phyloP scores from a whole-genome alignment of 768 basidiomycete species.

The Pleurotus cornucopiae region DNA sequence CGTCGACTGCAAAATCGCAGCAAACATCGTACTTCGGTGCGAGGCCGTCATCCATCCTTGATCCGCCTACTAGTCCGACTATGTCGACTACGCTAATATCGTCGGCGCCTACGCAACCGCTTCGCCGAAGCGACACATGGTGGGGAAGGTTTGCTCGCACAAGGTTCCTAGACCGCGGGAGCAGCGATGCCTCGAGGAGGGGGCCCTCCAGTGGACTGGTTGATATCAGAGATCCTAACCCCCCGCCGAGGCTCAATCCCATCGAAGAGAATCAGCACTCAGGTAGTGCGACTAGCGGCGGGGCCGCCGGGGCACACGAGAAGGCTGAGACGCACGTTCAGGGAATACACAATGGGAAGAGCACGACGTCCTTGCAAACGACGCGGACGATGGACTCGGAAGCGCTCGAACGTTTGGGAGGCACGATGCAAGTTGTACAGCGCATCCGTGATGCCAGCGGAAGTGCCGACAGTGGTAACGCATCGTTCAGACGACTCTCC shows the following conservation, averaged over 20 bases:
- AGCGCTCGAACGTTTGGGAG: conserved; percentile 61
- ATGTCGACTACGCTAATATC: conserved; percentile 33
- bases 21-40: conserved; percentile 16
- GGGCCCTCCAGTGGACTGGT: conserved; percentile 19
- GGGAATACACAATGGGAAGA: conserved; percentile 35
- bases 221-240: conserved; percentile 79
- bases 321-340: background rate
- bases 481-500: background rate
- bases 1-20: conserved; percentile 12
- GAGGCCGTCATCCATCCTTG: conserved; percentile 18
- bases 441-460: conserved; percentile 26
- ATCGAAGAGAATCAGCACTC: conserved; percentile 52
- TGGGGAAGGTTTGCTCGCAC: conserved; percentile 72
- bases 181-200: conserved; percentile 32
- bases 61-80: conserved; percentile 9
- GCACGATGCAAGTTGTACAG: conserved; percentile 69
- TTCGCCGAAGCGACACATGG: conserved; percentile 72
- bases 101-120: conserved; percentile 38
- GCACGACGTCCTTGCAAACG: conserved; percentile 53
- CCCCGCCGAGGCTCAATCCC: conserved; percentile 59
- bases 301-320: conserved; percentile 12
- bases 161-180: conserved; percentile 56
- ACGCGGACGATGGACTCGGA: conserved; percentile 66
- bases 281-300: background rate
- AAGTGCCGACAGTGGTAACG: conserved; percentile 12